Conservation (phyloP, 2,329 filamentous ascomycete genomes). For the Ascochyta pisi region DNA sequence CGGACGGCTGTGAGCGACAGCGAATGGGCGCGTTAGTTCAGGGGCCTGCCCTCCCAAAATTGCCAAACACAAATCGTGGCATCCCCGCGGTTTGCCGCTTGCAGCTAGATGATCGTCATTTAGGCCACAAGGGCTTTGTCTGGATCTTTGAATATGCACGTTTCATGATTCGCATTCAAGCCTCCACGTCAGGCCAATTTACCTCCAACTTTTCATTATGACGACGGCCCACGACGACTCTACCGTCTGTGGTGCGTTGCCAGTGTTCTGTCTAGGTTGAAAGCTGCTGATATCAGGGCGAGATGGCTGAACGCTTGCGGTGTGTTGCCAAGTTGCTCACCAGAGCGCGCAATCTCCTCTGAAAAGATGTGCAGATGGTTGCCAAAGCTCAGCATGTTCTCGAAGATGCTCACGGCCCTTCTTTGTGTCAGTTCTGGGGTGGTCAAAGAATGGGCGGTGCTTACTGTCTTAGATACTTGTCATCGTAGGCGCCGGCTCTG, state of each 20-base stretch:
- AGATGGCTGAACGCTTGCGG: slow-evolving; percentile 81
- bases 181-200: slow-evolving; percentile 3
- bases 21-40: slow-evolving; percentile 14
- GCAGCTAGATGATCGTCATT: slow-evolving; percentile 11
- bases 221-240: slow-evolving; percentile 1
- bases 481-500: slow-evolving; percentile 63
- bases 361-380: slow-evolving; percentile 82
- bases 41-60: slow-evolving; percentile 4
- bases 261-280: slow-evolving; percentile 69
- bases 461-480: slow-evolving; percentile 63
- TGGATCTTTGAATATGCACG: slow-evolving; percentile 2
- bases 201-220: neutral
- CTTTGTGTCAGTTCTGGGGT: slow-evolving; percentile 10
- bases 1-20: slow-evolving; percentile 6
- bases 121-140: slow-evolving; percentile 5
- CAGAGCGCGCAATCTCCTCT: slow-evolving; percentile 76
- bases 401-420: slow-evolving; percentile 71
- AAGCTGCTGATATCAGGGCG: slow-evolving; percentile 76
- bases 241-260: slow-evolving; percentile 12
- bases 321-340: slow-evolving; percentile 80
- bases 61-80: slow-evolving; percentile 8
- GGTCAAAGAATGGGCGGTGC: neutral
- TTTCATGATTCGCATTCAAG: neutral
- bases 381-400: slow-evolving; percentile 78
- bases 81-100: slow-evolving; percentile 8